Percentiles rank a stretch among this genome's conserved stretches.
Evolutionary conservation across 2,329 filamentous ascomycete species (phyloP).

Genomic region (Endoconidiophora polonica): DNA sequence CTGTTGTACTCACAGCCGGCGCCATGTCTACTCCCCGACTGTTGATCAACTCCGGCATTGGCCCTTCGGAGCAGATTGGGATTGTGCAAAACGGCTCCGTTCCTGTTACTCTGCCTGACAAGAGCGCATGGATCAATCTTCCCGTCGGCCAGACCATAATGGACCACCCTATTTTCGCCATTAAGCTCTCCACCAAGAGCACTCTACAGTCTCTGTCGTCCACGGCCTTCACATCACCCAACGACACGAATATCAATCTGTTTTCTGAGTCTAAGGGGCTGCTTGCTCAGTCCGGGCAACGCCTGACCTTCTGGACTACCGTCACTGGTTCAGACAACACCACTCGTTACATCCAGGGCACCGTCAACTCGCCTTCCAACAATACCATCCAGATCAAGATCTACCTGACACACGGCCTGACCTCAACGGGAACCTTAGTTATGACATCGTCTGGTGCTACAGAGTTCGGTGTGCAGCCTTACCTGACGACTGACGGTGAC

Average conservation of each 20-base stretch:
- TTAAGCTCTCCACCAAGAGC: conserved; percentile 19
- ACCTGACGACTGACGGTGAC: conserved; percentile 41
- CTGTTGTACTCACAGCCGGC: conserved; percentile 40
- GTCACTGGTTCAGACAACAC: conserved; percentile 30
- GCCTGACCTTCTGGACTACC: conserved; percentile 31
- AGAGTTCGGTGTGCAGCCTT: conserved; percentile 42
- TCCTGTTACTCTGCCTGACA: conserved; percentile 33
- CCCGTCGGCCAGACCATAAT: conserved; percentile 43
- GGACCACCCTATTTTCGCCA: conserved; percentile 31
- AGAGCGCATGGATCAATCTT: conserved; percentile 36
- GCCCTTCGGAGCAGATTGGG: conserved; percentile 40
- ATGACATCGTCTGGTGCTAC: conserved; percentile 43
- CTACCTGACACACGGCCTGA: conserved; percentile 47
- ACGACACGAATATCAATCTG: conserved; percentile 18
- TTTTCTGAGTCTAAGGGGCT: conserved; percentile 24
- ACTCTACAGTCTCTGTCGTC: conserved; percentile 14
- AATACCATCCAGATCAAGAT: conserved; percentile 37
- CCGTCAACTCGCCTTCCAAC: conserved; percentile 49
- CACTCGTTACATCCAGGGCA: conserved; percentile 33
- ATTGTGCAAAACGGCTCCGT: conserved; percentile 34
- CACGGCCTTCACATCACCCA: conserved; percentile 18
- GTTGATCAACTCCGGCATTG: conserved; percentile 51
- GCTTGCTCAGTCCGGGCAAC: conserved; percentile 28
- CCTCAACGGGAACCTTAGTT: conserved; percentile 42
- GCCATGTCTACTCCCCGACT: conserved; percentile 55